Evolutionary conservation across 176 grass and related monocot species (phyloP).

Genomic region (Tillandsia leiboldiana): DNA sequence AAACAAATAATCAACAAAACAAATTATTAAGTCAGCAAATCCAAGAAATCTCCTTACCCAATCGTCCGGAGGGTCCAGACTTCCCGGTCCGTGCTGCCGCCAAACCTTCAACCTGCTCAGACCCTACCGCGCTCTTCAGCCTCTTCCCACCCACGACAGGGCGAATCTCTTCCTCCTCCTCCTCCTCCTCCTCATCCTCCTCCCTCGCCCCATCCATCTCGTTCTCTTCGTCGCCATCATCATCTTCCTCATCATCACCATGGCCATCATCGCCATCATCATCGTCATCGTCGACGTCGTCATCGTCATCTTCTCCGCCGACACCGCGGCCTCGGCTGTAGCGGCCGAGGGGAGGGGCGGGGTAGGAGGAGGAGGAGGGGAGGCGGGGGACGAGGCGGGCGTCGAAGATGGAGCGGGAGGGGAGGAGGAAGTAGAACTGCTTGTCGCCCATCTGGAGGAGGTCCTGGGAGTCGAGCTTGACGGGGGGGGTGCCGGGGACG

Average conservation of each 20-base stretch:
- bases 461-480: slow-evolving; percentile 92
- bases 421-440: slow-evolving; percentile 92
- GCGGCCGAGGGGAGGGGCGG: neutral
- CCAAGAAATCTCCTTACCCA: slow-evolving; percentile 31
- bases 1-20: neutral
- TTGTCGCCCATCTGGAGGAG: slow-evolving; percentile 82
- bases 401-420: slow-evolving; percentile 65
- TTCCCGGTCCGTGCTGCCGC: slow-evolving; percentile 1
- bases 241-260: neutral
- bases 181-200: slow-evolving; percentile 24
- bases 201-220: slow-evolving; percentile 15
- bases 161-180: slow-evolving; percentile 13
- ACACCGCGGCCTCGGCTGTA: no score
- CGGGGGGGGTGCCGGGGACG: slow-evolving; percentile 30
- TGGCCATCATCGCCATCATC: no score
- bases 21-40: neutral
- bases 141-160: slow-evolving; percentile 23
- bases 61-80: slow-evolving; percentile 7
- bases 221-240: slow-evolving; percentile 13
- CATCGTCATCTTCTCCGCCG: no score
- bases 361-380: slow-evolving; percentile 10
- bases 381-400: slow-evolving; percentile 1
- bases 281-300: no score
- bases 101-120: neutral
- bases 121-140: slow-evolving; percentile 7